Conservation (phyloP, 2,329 filamentous ascomycete species). For the Byssoonygena ceratinophila region DNA sequence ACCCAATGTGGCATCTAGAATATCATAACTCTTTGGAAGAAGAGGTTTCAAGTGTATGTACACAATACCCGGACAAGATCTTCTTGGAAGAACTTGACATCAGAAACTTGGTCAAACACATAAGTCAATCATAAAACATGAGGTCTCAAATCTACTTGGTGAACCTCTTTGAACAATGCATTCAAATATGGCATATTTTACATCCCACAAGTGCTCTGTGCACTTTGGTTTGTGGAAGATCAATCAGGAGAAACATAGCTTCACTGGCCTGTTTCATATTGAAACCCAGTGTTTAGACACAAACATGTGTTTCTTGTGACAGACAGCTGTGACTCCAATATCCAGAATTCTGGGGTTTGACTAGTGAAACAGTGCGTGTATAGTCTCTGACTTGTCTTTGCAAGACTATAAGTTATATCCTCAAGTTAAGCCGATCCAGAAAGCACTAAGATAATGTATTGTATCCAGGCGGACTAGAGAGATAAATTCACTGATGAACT, state of each 20-base stretch:
- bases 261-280: slow-evolving; percentile 4
- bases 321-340: no score
- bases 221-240: background rate
- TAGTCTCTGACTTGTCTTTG: no score
- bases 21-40: background rate
- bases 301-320: background rate
- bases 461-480: no score
- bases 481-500: no score
- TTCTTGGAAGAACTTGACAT: background rate
- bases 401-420: no score
- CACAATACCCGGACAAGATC: background rate
- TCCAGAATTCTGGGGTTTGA: background rate
- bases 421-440: no score
- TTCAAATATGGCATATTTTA: background rate
- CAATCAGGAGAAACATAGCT: slow-evolving; percentile 2
- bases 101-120: background rate
- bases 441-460: no score
- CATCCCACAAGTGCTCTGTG: background rate
- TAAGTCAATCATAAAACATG: background rate
- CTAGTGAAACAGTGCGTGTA: no score
- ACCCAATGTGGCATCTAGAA: background rate
- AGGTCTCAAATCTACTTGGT: background rate
- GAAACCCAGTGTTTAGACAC: slow-evolving; percentile 2
- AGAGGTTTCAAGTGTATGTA: slow-evolving; percentile 3
- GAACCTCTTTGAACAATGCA: background rate